A percentile compares a stretch with the other conserved stretches of the same genome.
Conservation (phyloP, 768 basidiomycete genomes). For the Lentinula raphanica region DNA sequence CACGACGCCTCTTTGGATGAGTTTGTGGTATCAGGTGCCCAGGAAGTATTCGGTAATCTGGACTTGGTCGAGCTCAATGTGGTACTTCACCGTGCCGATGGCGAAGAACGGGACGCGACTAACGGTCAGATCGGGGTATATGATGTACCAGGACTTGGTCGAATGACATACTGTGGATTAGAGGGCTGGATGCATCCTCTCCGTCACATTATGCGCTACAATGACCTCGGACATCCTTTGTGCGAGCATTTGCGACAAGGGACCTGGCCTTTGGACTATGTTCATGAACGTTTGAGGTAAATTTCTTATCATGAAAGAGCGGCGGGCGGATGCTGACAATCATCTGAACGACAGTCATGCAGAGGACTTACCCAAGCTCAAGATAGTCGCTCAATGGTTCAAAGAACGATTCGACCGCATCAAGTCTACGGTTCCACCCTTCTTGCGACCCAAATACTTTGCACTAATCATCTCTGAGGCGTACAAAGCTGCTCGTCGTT, state of each 20-base stretch:
- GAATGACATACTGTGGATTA: conserved; percentile 85
- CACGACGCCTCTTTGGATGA: conserved; percentile 65
- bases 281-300: conserved; percentile 61
- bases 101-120: conserved; percentile 89
- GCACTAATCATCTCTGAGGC: conserved; percentile 86
- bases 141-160: conserved; percentile 68
- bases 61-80: conserved; percentile 87
- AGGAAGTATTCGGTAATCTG: conserved; percentile 67
- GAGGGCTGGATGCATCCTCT: conserved; percentile 97
- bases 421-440: conserved; percentile 68
- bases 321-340: conserved; percentile 9
- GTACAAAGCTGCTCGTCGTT: conserved; percentile 84
- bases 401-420: conserved; percentile 82
- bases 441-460: conserved; percentile 95
- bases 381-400: conserved; percentile 76
- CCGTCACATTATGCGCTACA: conserved; percentile 76
- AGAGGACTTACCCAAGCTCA: conserved; percentile 61
- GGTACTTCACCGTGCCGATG: conserved; percentile 79
- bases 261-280: conserved; percentile 90
- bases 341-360: conserved; percentile 39
- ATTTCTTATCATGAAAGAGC: conserved; percentile 23
- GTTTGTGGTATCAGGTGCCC: conserved; percentile 67
- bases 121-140: conserved; percentile 77
- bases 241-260: conserved; percentile 86
- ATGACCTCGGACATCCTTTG: conserved; percentile 91